phyloP scores from a whole-genome alignment of 495 filamentous ascomycete genomes.

The Thozetella sp. region DNA sequence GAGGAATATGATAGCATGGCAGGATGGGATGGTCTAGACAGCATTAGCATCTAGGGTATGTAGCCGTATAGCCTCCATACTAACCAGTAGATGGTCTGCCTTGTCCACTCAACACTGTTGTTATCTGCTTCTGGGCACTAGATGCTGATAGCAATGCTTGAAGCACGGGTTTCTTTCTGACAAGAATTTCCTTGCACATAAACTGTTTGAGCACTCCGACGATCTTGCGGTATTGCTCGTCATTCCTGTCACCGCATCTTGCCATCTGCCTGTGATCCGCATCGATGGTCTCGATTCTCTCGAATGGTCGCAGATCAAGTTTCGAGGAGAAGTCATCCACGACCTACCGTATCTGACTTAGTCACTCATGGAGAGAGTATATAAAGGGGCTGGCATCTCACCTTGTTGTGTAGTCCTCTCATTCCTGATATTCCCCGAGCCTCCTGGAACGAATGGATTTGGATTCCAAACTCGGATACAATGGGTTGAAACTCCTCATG shows the following conservation, averaged over 20 bases:
- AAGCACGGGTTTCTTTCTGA: neutral
- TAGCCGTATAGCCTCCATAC: neutral
- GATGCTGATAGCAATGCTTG: neutral
- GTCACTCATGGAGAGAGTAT: neutral
- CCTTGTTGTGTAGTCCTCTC: constrained; percentile 32
- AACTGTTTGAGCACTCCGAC: constrained; percentile 21
- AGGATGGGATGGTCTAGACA: neutral
- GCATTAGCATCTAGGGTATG: constrained; percentile 2
- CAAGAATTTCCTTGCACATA: neutral
- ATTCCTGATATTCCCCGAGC: constrained; percentile 30
- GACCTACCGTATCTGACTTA: constrained; percentile 11
- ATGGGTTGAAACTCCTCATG: constrained; percentile 27
- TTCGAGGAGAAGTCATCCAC: constrained; percentile 31
- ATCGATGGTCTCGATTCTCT: constrained; percentile 33
- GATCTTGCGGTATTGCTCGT: constrained; percentile 25
- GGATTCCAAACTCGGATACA: constrained; percentile 16
- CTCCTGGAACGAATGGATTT: constrained; percentile 40
- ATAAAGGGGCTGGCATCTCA: neutral
- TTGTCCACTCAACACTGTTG: neutral
- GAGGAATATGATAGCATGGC: constrained; percentile 13
- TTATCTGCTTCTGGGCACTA: neutral
- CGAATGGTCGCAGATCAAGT: constrained; percentile 22
- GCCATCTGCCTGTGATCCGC: constrained; percentile 33
- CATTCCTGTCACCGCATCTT: constrained; percentile 22
- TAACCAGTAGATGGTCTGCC: neutral